Conservation (phyloP, 2,329 filamentous ascomycete species). For the Aspergillus sp. region DNA sequence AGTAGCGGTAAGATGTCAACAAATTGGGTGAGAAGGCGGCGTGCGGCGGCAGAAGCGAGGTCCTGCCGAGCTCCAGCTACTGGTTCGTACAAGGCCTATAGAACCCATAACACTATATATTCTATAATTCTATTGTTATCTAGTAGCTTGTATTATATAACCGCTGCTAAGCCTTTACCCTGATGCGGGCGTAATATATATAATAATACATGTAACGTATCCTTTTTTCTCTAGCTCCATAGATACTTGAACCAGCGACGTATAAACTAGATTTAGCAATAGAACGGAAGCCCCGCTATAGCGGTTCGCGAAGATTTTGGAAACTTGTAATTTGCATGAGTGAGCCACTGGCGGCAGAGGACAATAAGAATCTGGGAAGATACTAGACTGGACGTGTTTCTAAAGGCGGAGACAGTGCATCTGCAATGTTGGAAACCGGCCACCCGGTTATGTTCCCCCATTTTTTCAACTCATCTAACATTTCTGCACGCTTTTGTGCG, state of each 20-base stretch:
- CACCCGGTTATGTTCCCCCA: conserved; percentile 10
- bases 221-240: neutral
- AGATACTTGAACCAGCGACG: neutral
- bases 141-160: neutral
- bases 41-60: too few relatives aligned
- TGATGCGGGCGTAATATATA: neutral
- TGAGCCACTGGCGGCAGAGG: neutral
- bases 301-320: neutral
- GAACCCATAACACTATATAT: too few relatives aligned
- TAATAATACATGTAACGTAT: neutral
- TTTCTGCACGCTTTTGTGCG: neutral
- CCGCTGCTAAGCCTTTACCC: neutral
- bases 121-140: neutral
- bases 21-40: too few relatives aligned
- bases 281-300: neutral
- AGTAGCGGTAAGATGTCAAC: too few relatives aligned
- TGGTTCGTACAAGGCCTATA: too few relatives aligned
- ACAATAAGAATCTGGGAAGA: too few relatives aligned
- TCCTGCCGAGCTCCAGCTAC: too few relatives aligned
- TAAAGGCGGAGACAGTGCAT: too few relatives aligned
- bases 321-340: neutral
- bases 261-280: neutral
- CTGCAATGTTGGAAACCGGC: conserved; percentile 2
- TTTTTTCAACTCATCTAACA: neutral
- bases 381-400: too few relatives aligned